A percentile compares a stretch with the other conserved stretches of the same genome.
Conservation (phyloP, 2,329 filamentous ascomycete genomes). For the Hortaea werneckii region DNA sequence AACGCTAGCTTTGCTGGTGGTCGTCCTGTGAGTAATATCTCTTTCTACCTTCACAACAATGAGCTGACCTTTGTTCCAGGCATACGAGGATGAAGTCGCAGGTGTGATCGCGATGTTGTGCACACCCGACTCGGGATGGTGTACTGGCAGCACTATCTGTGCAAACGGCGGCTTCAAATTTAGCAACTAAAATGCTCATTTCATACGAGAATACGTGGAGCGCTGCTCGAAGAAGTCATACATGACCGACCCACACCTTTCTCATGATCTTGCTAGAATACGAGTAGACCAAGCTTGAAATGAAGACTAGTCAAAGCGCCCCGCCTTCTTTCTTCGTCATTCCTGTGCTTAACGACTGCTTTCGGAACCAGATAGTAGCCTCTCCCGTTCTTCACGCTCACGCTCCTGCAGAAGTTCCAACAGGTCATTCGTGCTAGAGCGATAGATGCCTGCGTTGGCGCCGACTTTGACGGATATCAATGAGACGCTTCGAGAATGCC, state of each 20-base stretch:
- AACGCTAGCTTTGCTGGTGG: conserved; percentile 39
- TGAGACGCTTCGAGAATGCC: conserved; percentile 19
- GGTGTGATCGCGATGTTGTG: conserved; percentile 70
- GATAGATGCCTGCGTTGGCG: conserved; percentile 2
- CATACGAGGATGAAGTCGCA: conserved; percentile 60
- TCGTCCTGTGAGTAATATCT: conserved; percentile 32
- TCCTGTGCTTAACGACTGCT: too few species aligned
- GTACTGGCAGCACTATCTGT: conserved; percentile 68
- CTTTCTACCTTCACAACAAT: conserved; percentile 3
- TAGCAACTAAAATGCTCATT: conserved; percentile 16
- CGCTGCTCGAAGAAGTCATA: too few species aligned
- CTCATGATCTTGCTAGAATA: too few species aligned
- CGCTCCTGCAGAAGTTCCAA: conserved; percentile 27
- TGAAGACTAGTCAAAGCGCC: too few species aligned
- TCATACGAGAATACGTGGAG: neutral
- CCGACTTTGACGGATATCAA: conserved; percentile 14
- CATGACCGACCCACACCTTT: too few species aligned
- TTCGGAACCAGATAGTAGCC: conserved; percentile 2
- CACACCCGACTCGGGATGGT: conserved; percentile 59
- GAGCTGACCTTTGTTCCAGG: conserved; percentile 24
- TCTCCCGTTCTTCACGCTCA: conserved; percentile 28
- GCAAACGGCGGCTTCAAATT: conserved; percentile 69
- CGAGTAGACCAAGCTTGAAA: too few species aligned
- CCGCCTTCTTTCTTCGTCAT: too few species aligned
- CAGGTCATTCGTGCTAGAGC: conserved; percentile 33